Evolutionary conservation across 805 yeast genomes (phyloP), one percentile per base, ranked within the genome.

Genomic region (Barnettozyma sp.): DNA sequence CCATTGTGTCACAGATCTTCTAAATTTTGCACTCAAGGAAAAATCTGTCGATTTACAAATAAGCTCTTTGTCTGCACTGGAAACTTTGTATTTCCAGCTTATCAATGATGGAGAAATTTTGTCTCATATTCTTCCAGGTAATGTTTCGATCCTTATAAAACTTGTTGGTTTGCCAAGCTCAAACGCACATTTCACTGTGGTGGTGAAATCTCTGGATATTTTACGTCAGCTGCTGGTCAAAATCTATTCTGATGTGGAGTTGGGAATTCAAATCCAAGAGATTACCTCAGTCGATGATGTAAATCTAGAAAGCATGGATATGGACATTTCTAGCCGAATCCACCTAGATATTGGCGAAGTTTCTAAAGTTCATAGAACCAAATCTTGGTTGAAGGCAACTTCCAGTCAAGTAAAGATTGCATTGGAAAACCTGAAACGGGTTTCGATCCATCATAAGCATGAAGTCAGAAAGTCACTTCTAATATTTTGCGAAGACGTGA

Each of bases 381-480:
- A 59, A 6, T 45, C 67, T 12, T 78, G 85, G 85, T 49, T 76
- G n/a, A 59, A 52, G 11, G 76, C 70, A 1, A 74, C 82, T 0
- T 55, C 70, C 5, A 46, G 54, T 13, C 83, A 78, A 46, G 58
- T 76, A 3, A 58, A 60, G 32, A 52, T 65, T 13, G 73, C 79
- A 0, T 39, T 78, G 6, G 22, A 26, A 6, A 46, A 42, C 30
- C 40, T 49, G 29, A 49, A 44, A 19, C 46, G 43, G 14, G 32
- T 60, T 1, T 36, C 52, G 18, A 36, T 26, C 3, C 62, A 60
- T 38, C 48, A 50, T 1, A 59, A 61, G 22, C 34, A 39, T 5
- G 63, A 63, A 34, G 68, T 68, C 5, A 52, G 56, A 32, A 39
- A 45, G 14, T 44, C 58, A 1, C 33, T 70, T 11, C 48, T 57